Base-by-base conservation (phyloP, 805 yeast genomes). In the Candida khao-thaluensis region DNA sequence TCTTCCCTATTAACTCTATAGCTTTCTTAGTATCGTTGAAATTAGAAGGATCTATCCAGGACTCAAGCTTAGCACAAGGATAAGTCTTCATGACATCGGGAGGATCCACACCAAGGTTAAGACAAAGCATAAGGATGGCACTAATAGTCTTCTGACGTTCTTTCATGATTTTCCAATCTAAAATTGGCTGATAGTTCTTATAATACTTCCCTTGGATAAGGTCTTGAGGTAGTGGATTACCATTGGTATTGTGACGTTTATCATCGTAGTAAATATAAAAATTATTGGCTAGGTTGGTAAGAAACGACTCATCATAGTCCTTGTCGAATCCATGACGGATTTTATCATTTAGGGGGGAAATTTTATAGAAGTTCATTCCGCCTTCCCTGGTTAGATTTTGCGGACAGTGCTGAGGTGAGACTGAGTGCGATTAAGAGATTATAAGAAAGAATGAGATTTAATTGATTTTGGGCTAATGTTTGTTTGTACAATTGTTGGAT, bases 51-150 rank as follows among this genome's bases (percentile, higher is more conserved):
- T 93, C 96, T 8, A 90, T 79, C 88, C 96, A 91, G 1, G 97
- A 85, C 66, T 93, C 99, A 28, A 82, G 64, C 49, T 82, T 80
- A 1, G 99, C 96, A 52, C 95, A 85, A 1, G 96, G 97, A 45
- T 85, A 88, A 0, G 97, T 88, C 57, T 89, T 87, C 56, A 86
- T 79, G 18, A 90, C 80, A 61, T 93, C 99, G 1, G 99, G 99
- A 2, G 99, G 99, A 50, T 91, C 98, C 1, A 93, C 96, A 7
- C 98, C 97, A 17, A 91, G 62, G 56, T 93, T 93, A 26, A 93
- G 68, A 60, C 99, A 93, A 35, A 93, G 66, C 35, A 93, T 89
- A 7, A 93, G 68, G 11, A 96, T 97, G 0, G 97, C 99, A 39
- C 86, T 82, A 9, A 90, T 88, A 1, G 99, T 93, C 56, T 90